Evolutionary conservation across 345 rosid species (phyloP), one percentile per base, ranked within the genome.

Genomic region (Euphorbia lathyris): DNA sequence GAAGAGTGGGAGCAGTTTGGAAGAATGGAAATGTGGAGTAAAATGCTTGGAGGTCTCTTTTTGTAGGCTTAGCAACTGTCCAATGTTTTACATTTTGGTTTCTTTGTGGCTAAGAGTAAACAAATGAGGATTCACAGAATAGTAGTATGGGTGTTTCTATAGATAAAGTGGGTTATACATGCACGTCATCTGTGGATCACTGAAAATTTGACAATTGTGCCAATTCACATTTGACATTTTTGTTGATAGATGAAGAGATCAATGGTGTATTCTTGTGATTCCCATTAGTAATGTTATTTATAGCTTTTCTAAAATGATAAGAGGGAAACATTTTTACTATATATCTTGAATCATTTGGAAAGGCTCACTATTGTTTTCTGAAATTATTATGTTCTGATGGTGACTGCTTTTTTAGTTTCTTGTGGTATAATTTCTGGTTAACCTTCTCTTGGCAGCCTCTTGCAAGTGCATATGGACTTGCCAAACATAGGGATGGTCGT

Each of bases 401-500:
- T n/a, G 57, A 13, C 48, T 22, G 12, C 20, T 55, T 27, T 34
- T 74, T 67, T 23, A 32, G 47, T 3, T 53, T 67, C 53, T 30
- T 63, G 61, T 55, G 57, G 60, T 70, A 36, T 76, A 53, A 68
- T 36, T 1, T 73, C 66, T 59, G 68, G 76, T 63, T 76, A 30
- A 72, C 42, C 36, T 67, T 34, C 19, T 64, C 57, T 70, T 76
- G 79, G 65, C 85, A 95, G 99, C 99, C 99, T 45, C 78, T 92
- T 69, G 88, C 99, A 27, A 92, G 96, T 79, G 99, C 99, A 53
- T 95, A 95, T 83, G 99, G 98, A 72, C 97, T 95, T 80, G 99
- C 99, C 45, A 95, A 92, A 82, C 99, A 95, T 70, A 88, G 97
- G 80, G 99, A 95, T 83, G 99, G 99, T 57, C 99, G 99, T 67